Evolutionary conservation across 2,329 filamentous ascomycete species (phyloP).

Genomic region (Verticillium albo-atrum): DNA sequence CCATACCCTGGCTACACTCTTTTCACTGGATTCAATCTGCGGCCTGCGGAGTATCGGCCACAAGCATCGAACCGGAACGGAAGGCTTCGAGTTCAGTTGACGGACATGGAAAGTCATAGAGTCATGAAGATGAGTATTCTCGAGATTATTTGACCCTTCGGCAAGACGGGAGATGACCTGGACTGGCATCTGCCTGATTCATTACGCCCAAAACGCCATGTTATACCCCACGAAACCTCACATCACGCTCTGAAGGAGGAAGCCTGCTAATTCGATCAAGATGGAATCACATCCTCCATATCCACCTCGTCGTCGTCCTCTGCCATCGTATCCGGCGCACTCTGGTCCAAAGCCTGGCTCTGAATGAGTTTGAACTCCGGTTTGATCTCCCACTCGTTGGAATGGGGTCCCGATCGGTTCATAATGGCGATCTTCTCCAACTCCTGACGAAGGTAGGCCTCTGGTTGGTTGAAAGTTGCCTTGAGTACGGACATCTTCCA

Average conservation of each 20-base stretch:
- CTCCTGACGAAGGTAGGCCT: conserved; percentile 84
- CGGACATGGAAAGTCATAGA: too few relatives aligned
- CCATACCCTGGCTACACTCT: too few relatives aligned
- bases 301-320: conserved; percentile 64
- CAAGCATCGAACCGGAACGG: too few relatives aligned
- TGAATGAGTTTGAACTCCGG: conserved; percentile 38
- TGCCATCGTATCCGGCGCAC: conserved; percentile 49
- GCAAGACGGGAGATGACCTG: background rate
- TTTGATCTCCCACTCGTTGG: conserved; percentile 80
- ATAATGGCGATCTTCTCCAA: conserved; percentile 79
- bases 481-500: conserved; percentile 47
- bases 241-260: background rate
- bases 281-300: conserved; percentile 69
- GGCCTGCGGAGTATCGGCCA: too few relatives aligned
- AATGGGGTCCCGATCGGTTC: conserved; percentile 78
- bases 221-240: background rate
- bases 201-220: background rate
- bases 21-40: too few relatives aligned
- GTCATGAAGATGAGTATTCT: background rate
- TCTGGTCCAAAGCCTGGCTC: conserved; percentile 17
- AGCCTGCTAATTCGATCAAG: background rate
- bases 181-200: background rate
- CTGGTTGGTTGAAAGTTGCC: conserved; percentile 70
- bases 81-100: too few relatives aligned
- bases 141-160: background rate